Evolutionary conservation across 2,329 filamentous ascomycete species (phyloP).

Genomic region (Colletotrichum sp.): DNA sequence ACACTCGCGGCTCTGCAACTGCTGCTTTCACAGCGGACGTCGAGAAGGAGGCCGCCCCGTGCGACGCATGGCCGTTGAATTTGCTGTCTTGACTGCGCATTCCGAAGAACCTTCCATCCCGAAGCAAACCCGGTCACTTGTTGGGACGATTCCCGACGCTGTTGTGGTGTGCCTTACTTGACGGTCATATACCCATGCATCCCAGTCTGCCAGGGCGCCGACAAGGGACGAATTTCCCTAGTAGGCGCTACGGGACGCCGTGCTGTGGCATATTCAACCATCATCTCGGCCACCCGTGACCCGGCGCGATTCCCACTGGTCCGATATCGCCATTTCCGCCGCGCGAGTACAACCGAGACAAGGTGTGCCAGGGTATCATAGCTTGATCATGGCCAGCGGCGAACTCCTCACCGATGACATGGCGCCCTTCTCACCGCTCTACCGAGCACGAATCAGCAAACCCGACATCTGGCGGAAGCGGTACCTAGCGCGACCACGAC

Average conservation of each 20-base stretch:
- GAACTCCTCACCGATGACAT: conserved; percentile 7
- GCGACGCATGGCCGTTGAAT: neutral
- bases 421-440: conserved; percentile 6
- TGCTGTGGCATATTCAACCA: neutral
- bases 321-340: neutral
- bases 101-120: neutral
- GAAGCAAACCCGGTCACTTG: conserved; percentile 10
- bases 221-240: conserved; percentile 5
- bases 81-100: neutral
- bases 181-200: conserved; percentile 7
- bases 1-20: neutral
- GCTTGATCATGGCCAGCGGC: neutral
- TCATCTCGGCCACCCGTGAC: neutral
- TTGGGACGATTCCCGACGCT: conserved; percentile 15
- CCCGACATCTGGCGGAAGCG: neutral
- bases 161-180: neutral
- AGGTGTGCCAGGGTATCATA: neutral
- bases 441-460: neutral
- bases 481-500: neutral
- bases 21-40: neutral
- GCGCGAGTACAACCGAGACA: neutral
- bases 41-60: neutral
- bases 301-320: neutral
- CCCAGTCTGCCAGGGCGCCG: conserved; percentile 3
- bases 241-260: neutral